Percentiles rank a stretch among this genome's conserved stretches.
These are phyloP conservation scores for Colletotrichum tropicicola DNA, from an alignment of 2,329 filamentous ascomycete genomes.

Conservation along the genomic window DNA sequence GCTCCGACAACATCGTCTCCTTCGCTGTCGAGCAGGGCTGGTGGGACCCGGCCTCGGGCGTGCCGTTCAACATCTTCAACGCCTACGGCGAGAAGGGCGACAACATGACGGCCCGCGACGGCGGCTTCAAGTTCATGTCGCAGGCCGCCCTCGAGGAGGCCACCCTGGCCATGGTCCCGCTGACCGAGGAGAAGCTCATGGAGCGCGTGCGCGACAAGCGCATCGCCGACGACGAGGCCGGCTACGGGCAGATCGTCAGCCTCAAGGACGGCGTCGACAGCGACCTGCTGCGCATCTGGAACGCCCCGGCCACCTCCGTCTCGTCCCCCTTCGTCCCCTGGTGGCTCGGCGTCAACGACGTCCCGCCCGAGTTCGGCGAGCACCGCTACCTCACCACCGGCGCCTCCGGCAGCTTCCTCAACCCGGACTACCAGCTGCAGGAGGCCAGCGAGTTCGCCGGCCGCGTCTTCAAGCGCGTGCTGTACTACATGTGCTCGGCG, in stretches of 20 bases:
- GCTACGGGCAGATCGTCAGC: conserved; percentile 39
- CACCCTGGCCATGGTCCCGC: conserved; percentile 50
- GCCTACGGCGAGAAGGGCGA: conserved; percentile 35
- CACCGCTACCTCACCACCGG: conserved; percentile 39
- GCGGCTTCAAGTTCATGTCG: conserved; percentile 42
- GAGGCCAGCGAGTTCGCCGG: conserved; percentile 38
- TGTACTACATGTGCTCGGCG: conserved; percentile 40
- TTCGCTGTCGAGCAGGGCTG: conserved; percentile 38
- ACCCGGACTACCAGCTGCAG: conserved; percentile 37
- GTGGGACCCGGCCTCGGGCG: conserved; percentile 34
- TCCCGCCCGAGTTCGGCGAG: conserved; percentile 37
- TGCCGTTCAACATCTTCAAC: conserved; percentile 39
- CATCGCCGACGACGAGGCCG: conserved; percentile 38
- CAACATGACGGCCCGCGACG: conserved; percentile 34
- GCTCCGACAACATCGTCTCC: conserved; percentile 36
- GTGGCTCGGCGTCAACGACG: conserved; percentile 36
- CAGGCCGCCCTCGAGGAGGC: conserved; percentile 36
- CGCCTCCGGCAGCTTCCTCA: conserved; percentile 36
- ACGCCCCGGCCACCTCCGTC: conserved; percentile 37
- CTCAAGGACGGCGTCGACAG: conserved; percentile 32
- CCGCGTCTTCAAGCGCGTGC: conserved; percentile 38
- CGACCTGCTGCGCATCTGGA: conserved; percentile 37
- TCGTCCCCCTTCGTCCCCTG: conserved; percentile 38
- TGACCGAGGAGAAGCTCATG: conserved; percentile 59
- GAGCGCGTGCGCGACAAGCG: conserved; percentile 40